Conservation (phyloP, 75 land plant genomes). For the Pinus tabuliformis region DNA sequence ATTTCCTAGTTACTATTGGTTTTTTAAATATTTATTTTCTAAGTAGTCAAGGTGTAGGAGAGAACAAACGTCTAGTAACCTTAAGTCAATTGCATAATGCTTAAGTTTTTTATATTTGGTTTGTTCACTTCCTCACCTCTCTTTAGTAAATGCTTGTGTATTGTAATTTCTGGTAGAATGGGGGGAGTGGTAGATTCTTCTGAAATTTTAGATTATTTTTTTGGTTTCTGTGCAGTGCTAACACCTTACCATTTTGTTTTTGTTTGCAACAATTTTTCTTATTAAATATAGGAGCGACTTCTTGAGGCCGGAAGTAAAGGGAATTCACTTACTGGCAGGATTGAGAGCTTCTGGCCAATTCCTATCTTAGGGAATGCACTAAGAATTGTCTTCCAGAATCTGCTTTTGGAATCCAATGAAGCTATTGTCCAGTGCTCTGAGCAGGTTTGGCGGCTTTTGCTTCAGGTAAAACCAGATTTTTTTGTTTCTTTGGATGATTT, state of each 20-base stretch:
- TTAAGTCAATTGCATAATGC: background rate
- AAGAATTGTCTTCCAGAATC: constrained; percentile 89
- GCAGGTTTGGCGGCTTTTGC: constrained; percentile 91
- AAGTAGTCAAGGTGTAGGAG: background rate
- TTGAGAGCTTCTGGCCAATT: constrained; percentile 66
- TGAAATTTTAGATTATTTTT: background rate
- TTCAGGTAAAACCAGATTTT: constrained; percentile 49
- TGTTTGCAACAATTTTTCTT: background rate
- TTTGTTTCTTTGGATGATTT: background rate
- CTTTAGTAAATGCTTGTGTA: constrained; percentile 5
- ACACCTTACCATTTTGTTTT: too few relatives aligned
- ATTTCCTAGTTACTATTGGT: background rate
- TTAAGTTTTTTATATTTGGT: background rate
- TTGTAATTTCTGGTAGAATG: constrained; percentile 1
- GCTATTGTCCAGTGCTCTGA: constrained; percentile 78
- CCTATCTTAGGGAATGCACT: constrained; percentile 86
- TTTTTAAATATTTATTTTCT: background rate
- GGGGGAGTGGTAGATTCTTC: background rate
- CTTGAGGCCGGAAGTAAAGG: constrained; percentile 77
- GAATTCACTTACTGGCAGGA: constrained; percentile 18
- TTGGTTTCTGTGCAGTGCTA: background rate
- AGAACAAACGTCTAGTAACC: background rate
- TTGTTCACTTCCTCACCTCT: background rate
- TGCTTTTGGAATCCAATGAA: constrained; percentile 87
- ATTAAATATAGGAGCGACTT: constrained; percentile 67